These are phyloP conservation scores for Linum trigynum DNA, from an alignment of 345 rosid species.

Conservation along the genomic window DNA sequence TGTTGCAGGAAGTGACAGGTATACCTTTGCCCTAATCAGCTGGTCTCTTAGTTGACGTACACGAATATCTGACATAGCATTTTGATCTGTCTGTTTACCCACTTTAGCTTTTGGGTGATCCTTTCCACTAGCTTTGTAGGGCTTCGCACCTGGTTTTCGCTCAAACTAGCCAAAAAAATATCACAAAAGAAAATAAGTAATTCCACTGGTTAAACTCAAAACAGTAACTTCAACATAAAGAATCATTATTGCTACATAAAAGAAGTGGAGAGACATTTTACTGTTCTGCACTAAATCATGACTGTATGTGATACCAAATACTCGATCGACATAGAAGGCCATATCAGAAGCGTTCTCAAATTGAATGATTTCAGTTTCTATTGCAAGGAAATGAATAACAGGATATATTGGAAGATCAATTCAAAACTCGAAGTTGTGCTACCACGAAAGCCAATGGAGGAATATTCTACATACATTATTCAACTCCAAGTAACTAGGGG, in stretches of 20 bases:
- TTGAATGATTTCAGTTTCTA: not conserved
- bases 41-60: conserved; percentile 79
- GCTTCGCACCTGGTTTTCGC: conserved; percentile 24
- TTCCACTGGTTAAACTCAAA: not conserved
- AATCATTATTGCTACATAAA: not conserved
- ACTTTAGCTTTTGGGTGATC: conserved; percentile 22
- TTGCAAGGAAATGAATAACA: conserved; percentile 3
- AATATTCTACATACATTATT: not conserved
- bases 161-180: conserved; percentile 17
- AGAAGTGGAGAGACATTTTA: too few relatives aligned
- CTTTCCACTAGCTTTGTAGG: conserved; percentile 23
- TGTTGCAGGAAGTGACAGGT: conserved; percentile 66
- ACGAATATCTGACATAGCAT: conserved; percentile 45
- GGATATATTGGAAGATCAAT: too few relatives aligned
- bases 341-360: too few relatives aligned
- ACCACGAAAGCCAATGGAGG: not conserved
- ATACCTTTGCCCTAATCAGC: conserved; percentile 79
- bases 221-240: not conserved
- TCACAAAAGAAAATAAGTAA: not conserved
- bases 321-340: too few relatives aligned
- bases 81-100: conserved; percentile 30
- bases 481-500: not conserved
- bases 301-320: too few relatives aligned
- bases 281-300: too few relatives aligned
- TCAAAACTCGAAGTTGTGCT: too few relatives aligned